Percentiles rank a stretch among this genome's conserved stretches.
phyloP scores from a whole-genome alignment of 352 stramenopile genomes.

The Pythium monospermum region DNA sequence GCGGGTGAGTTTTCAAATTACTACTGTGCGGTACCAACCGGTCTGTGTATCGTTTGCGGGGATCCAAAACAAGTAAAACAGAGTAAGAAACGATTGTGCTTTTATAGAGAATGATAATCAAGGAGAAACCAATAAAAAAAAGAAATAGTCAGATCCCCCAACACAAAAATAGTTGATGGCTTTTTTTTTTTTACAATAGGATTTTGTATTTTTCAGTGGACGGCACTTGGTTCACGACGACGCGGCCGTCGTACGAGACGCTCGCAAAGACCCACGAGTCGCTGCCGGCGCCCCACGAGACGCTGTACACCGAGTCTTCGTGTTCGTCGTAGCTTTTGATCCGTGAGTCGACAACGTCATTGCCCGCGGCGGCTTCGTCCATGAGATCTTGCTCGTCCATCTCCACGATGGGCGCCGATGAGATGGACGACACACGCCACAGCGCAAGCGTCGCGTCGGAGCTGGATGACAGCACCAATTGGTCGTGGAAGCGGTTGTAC shows the following conservation, averaged over 20 bases:
- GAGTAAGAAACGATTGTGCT: too few relatives aligned
- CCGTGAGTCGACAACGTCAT: conserved; percentile 60
- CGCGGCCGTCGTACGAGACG: conserved; percentile 93
- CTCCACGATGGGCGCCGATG: conserved; percentile 93
- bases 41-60: conserved; percentile 1
- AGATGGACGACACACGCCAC: conserved; percentile 96
- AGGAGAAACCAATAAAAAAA: conserved; percentile 22
- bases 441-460: conserved; percentile 93
- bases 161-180: conserved; percentile 6
- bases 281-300: conserved; percentile 90
- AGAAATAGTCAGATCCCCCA: conserved; percentile 21
- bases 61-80: too few relatives aligned
- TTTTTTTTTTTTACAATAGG: conserved; percentile 75
- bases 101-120: too few relatives aligned
- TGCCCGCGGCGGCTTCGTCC: conserved; percentile 46
- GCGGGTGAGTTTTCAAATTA: conserved; percentile 29
- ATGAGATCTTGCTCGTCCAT: conserved; percentile 82
- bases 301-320: conserved; percentile 91
- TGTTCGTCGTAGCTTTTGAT: conserved; percentile 92
- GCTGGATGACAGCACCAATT: conserved; percentile 92
- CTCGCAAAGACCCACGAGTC: conserved; percentile 97
- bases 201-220: conserved; percentile 99
- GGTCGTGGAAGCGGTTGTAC: conserved; percentile 99
- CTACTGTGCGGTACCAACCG: background rate
- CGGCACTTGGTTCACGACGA: conserved; percentile 95